Base-by-base conservation (phyloP, 1,284 basidiomycete species). In the Peniophora sp. region DNA sequence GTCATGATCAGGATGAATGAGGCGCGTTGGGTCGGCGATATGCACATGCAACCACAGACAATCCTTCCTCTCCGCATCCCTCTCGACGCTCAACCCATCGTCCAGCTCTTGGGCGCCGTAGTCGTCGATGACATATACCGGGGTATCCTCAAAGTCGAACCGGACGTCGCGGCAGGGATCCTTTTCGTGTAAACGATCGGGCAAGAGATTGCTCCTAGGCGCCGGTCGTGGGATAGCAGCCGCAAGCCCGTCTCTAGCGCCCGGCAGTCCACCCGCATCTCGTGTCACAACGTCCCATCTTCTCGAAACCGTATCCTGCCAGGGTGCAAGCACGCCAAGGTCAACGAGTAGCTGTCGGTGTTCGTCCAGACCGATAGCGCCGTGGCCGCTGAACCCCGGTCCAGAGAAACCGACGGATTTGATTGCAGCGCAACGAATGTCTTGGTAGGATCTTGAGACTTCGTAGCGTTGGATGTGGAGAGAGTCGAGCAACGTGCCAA, bases 101-200 rank as follows among this genome's bases (percentile, higher is more conserved):
- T 99, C 97, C 24, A 99, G 77, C 65, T 99, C 97, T 58, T 87
- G 70, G 0, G 97, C 95, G 3, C 61, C 64, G 0, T 73, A 62
- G 58, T 94, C 91, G 63, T 99, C 97, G 51, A 99, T 87, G 17
- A 97, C 89, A 65, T 87, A 98, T 1, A 94, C 92, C 0, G 83
- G 83, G 51, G 89, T 66, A 53, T 83, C 60, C 11, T 89, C 89
- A 65, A 93, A 97, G 67, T 98, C 96, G 60, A 91, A 82, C 3
- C 94, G 85, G 2, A 92, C 65, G 20, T 74, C 67, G 25, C 84
- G 84, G 27, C 82, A 68, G 0, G 77, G 73, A 59, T 91, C 88
- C 1, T 61, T 59, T 2, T 69, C 58, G 54, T 81, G 77, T 23
- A 86, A 72, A 56, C 85, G 83, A 53, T 80, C 73, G 0, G 77